Conservation (phyloP, 2,329 filamentous ascomycete species). For the Verticillium isaacii region DNA sequence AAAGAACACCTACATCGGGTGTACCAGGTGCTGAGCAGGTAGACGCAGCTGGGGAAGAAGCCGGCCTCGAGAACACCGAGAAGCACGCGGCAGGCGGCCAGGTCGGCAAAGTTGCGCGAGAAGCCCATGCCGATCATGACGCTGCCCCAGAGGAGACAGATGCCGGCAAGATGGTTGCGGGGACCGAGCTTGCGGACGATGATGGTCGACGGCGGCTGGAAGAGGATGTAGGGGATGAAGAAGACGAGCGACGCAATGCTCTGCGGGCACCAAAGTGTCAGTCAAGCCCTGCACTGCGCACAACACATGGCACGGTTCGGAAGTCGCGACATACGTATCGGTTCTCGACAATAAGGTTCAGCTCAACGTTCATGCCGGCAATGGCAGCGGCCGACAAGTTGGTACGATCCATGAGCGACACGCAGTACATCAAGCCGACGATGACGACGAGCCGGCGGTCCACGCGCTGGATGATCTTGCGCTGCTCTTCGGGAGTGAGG, state of each 20-base stretch:
- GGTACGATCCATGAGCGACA: constrained; percentile 74
- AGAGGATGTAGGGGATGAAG: constrained; percentile 68
- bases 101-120: constrained; percentile 40
- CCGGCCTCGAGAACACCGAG: constrained; percentile 64
- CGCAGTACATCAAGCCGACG: constrained; percentile 65
- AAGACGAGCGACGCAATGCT: constrained; percentile 68
- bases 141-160: constrained; percentile 55
- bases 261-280: constrained; percentile 20
- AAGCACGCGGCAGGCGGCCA: constrained; percentile 52
- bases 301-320: neutral
- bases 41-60: constrained; percentile 67
- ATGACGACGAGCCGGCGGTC: constrained; percentile 61
- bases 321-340: constrained; percentile 33
- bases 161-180: constrained; percentile 47
- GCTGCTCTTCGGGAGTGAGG: constrained; percentile 59
- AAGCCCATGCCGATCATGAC: constrained; percentile 66
- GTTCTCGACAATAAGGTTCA: constrained; percentile 35
- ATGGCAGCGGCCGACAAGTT: constrained; percentile 71
- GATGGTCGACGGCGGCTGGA: constrained; percentile 68
- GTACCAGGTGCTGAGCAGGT: constrained; percentile 71
- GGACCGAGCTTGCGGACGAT: constrained; percentile 63
- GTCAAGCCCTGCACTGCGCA: neutral
- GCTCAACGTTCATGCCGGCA: constrained; percentile 54
- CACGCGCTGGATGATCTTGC: constrained; percentile 62
- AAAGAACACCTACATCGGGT: constrained; percentile 48